phyloP scores from a whole-genome alignment of 75 land plant genomes.

The Pseudotsuga menziesii region DNA sequence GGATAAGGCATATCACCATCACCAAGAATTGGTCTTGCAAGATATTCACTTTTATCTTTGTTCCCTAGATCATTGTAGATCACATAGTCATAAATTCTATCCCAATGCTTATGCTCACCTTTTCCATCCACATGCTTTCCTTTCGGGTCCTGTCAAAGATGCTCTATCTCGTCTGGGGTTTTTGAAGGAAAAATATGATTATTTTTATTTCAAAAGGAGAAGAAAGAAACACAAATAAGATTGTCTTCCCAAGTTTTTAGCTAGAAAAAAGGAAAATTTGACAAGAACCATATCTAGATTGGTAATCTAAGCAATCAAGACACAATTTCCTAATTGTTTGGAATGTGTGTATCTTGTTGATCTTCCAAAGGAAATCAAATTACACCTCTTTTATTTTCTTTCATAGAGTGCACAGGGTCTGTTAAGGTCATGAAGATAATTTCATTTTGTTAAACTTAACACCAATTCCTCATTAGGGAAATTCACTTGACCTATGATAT shows the following conservation, averaged over 20 bases:
- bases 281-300: too few relatives aligned
- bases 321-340: too few relatives aligned
- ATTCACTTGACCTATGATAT: background rate
- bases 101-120: conserved; percentile 49
- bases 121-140: conserved; percentile 55
- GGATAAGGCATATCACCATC: conserved; percentile 51
- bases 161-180: conserved; percentile 55
- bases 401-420: too few relatives aligned
- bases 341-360: background rate
- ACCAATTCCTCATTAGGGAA: background rate
- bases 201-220: background rate
- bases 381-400: background rate
- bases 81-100: conserved; percentile 77
- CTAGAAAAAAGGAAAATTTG: too few relatives aligned
- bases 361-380: background rate
- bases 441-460: too few relatives aligned
- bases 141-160: conserved; percentile 41
- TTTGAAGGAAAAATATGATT: conserved; percentile 64
- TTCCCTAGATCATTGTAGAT: conserved; percentile 74
- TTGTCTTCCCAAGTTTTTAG: background rate
- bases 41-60: conserved; percentile 46
- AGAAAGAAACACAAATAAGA: conserved; percentile 2
- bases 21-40: conserved; percentile 45
- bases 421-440: too few relatives aligned
- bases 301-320: too few relatives aligned